Evolutionary conservation across 1,284 basidiomycete genomes (phyloP).

Genomic region (Cryptococcus sp.): DNA sequence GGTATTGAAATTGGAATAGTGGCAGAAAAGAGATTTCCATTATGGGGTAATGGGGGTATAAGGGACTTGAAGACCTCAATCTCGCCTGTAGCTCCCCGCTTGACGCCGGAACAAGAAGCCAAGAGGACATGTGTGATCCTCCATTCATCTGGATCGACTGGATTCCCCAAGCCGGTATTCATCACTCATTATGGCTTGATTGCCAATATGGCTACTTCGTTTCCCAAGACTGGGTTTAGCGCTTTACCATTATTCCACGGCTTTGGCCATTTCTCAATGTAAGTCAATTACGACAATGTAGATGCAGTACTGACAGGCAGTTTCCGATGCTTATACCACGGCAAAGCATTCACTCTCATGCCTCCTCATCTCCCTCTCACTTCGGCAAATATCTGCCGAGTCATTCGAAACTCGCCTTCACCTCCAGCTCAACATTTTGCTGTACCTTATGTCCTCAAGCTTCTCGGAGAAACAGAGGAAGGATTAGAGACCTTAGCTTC

Average conservation of each 20-base stretch:
- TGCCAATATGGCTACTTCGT: slow-evolving; percentile 34
- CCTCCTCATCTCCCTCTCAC: slow-evolving; percentile 56
- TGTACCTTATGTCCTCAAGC: slow-evolving; percentile 51
- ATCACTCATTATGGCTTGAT: slow-evolving; percentile 43
- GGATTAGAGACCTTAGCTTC: slow-evolving; percentile 51
- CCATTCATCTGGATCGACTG: slow-evolving; percentile 61
- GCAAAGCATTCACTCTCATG: slow-evolving; percentile 54
- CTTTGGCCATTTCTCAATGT: slow-evolving; percentile 54
- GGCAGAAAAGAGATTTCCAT: slow-evolving; percentile 50
- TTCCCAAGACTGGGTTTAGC: slow-evolving; percentile 52
- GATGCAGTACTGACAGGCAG: too few relatives aligned
- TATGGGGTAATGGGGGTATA: slow-evolving; percentile 50
- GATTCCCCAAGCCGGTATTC: slow-evolving; percentile 48
- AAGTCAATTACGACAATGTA: slow-evolving; percentile 14
- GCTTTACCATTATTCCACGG: slow-evolving; percentile 53
- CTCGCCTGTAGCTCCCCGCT: slow-evolving; percentile 39
- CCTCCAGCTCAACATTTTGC: slow-evolving; percentile 46
- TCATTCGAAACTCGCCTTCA: slow-evolving; percentile 39
- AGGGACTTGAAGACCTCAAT: slow-evolving; percentile 44
- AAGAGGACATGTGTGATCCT: slow-evolving; percentile 54
- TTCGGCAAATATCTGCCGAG: slow-evolving; percentile 50
- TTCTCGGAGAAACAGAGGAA: slow-evolving; percentile 55
- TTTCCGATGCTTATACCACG: slow-evolving; percentile 50
- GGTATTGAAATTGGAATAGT: slow-evolving; percentile 43
- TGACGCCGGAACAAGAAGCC: slow-evolving; percentile 53